phyloP scores from a whole-genome alignment of 2,329 filamentous ascomycete genomes.

The Beauveria varroae region DNA sequence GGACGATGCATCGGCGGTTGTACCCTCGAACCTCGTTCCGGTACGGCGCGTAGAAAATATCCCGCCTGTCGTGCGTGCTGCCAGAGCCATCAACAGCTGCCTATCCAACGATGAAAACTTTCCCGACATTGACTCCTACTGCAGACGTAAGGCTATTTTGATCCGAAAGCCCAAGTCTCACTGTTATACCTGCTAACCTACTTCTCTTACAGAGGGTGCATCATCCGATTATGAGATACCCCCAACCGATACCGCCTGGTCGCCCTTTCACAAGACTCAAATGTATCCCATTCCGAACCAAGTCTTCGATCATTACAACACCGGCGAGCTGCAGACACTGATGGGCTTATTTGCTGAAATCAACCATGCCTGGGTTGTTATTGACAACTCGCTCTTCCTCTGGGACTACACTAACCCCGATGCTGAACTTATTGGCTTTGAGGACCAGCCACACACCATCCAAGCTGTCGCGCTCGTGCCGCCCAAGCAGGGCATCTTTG shows the following conservation, averaged over 20 bases:
- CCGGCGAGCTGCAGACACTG: conserved; percentile 75
- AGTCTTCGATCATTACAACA: conserved; percentile 89
- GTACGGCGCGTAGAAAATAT: conserved; percentile 41
- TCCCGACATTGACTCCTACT: conserved; percentile 83
- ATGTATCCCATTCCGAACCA: conserved; percentile 86
- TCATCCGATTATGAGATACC: conserved; percentile 89
- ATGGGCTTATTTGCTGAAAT: conserved; percentile 95
- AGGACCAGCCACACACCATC: conserved; percentile 82
- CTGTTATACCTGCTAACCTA: conserved; percentile 18
- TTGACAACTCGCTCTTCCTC: conserved; percentile 91
- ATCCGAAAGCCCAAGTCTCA: neutral
- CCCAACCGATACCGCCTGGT: conserved; percentile 60
- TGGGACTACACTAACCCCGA: conserved; percentile 97
- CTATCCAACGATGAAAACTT: conserved; percentile 71
- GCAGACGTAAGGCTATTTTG: conserved; percentile 60
- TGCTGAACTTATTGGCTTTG: conserved; percentile 84
- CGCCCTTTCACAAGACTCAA: conserved; percentile 80
- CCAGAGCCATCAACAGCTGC: conserved; percentile 73
- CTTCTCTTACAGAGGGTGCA: conserved; percentile 57
- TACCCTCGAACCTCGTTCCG: conserved; percentile 28
- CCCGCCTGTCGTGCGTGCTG: conserved; percentile 70
- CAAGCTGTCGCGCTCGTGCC: conserved; percentile 82
- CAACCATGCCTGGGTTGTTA: conserved; percentile 90
- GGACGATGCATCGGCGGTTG: conserved; percentile 19
- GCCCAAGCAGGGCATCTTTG: conserved; percentile 81